These are phyloP conservation scores for Arthroderma sp. DNA, from an alignment of 2,329 filamentous ascomycete genomes.

Conservation along the genomic window DNA sequence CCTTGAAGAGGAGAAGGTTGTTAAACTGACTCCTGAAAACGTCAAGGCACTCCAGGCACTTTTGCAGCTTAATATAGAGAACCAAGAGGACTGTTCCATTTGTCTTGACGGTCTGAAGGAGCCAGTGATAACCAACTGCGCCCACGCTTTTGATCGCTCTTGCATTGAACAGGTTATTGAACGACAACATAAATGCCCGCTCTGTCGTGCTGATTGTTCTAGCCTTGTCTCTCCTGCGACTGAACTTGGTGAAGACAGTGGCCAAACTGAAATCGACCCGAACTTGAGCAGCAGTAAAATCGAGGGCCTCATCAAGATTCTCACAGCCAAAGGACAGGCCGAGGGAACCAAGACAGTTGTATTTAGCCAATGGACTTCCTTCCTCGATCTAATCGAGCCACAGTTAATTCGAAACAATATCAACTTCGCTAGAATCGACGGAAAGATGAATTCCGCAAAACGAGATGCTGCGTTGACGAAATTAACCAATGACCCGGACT, in stretches of 20 bases:
- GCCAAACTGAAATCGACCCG: conserved; percentile 43
- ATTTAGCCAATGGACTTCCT: conserved; percentile 69
- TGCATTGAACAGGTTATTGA: conserved; percentile 67
- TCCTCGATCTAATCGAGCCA: conserved; percentile 61
- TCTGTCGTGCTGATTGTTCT: conserved; percentile 57
- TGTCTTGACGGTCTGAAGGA: conserved; percentile 60
- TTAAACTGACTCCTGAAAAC: conserved; percentile 61
- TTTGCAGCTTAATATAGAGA: conserved; percentile 63
- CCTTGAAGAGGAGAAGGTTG: conserved; percentile 53
- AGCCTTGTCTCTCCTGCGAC: conserved; percentile 54
- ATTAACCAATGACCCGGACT: conserved; percentile 54
- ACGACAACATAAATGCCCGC: conserved; percentile 66
- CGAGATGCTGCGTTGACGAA: conserved; percentile 60
- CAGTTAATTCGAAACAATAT: conserved; percentile 50
- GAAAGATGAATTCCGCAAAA: conserved; percentile 55
- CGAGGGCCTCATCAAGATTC: conserved; percentile 60
- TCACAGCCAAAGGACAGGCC: conserved; percentile 54
- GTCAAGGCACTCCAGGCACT: conserved; percentile 58
- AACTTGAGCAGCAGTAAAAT: conserved; percentile 68
- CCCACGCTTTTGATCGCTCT: conserved; percentile 60
- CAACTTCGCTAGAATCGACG: conserved; percentile 61
- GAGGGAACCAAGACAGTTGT: conserved; percentile 62
- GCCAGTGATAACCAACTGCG: conserved; percentile 74
- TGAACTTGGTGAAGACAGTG: conserved; percentile 38
- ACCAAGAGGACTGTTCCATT: conserved; percentile 68